These are phyloP conservation scores for Sphagnum magellanicum DNA, from an alignment of 228 moss, liverwort and hornwort genomes.

Conservation along the genomic window DNA sequence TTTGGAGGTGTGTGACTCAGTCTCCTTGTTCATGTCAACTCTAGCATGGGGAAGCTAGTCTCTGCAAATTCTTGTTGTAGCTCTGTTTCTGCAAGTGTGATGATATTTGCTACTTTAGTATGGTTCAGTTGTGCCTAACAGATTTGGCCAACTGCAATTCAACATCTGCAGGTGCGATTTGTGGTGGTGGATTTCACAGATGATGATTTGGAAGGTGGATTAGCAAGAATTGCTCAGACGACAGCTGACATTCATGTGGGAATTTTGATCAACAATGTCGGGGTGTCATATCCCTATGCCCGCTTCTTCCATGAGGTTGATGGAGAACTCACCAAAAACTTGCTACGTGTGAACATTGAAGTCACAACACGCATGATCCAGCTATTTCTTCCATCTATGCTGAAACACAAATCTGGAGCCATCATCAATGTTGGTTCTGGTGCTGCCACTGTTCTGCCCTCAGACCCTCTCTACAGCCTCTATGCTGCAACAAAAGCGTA, in stretches of 20 bases:
- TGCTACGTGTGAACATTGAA: slow-evolving; percentile 66
- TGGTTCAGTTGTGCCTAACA: background rate
- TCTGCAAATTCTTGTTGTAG: too few relatives aligned
- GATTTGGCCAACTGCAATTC: background rate
- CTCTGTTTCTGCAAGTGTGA: too few relatives aligned
- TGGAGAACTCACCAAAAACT: slow-evolving; percentile 39
- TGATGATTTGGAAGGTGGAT: slow-evolving; percentile 41
- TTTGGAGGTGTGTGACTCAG: background rate
- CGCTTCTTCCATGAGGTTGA: slow-evolving; percentile 72
- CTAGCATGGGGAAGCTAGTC: background rate
- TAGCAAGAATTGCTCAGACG: slow-evolving; percentile 36
- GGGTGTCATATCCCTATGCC: slow-evolving; percentile 71
- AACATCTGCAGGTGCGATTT: slow-evolving; percentile 37
- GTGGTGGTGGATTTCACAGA: slow-evolving; percentile 71
- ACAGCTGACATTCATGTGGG: slow-evolving; percentile 55
- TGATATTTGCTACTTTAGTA: too few relatives aligned
- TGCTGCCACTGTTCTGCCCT: slow-evolving; percentile 55
- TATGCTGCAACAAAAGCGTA: slow-evolving; percentile 73
- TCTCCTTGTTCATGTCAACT: background rate
- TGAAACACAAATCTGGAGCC: slow-evolving; percentile 53
- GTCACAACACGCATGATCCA: slow-evolving; percentile 67
- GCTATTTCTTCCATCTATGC: slow-evolving; percentile 55
- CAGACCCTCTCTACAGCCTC: slow-evolving; percentile 62
- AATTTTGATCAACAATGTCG: slow-evolving; percentile 67
- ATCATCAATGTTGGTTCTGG: slow-evolving; percentile 71